These are phyloP conservation scores for Solanum piurae DNA, from an alignment of 257 asterid genomes.

Conservation along the genomic window DNA sequence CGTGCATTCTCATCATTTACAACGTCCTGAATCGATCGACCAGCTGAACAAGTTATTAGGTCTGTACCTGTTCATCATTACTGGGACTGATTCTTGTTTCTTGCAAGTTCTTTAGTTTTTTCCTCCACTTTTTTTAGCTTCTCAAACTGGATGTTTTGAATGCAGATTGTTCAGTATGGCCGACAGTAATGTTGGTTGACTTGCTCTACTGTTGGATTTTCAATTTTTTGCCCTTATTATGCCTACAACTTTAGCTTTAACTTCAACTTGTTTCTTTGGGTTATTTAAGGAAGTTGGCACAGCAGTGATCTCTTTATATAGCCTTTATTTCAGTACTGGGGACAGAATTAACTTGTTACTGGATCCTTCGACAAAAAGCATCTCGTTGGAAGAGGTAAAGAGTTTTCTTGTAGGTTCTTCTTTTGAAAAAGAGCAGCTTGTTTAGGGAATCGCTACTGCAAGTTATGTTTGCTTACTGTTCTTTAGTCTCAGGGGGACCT, in stretches of 20 bases:
- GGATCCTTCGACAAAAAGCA: constrained; percentile 37
- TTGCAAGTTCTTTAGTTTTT: background rate
- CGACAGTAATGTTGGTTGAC: background rate
- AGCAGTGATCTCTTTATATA: constrained; percentile 37
- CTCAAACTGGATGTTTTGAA: background rate
- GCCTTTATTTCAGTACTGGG: constrained; percentile 38
- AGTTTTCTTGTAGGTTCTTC: background rate
- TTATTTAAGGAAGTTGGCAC: constrained; percentile 40
- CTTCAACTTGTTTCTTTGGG: constrained; percentile 10
- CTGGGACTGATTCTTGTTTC: background rate
- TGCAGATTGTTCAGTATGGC: background rate
- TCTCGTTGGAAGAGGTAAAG: constrained; percentile 61
- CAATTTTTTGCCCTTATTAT: background rate
- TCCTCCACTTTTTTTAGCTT: background rate
- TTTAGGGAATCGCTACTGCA: background rate
- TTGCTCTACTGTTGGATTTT: background rate
- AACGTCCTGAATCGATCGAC: background rate
- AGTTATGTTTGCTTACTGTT: background rate
- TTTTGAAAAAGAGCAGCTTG: background rate
- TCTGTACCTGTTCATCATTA: background rate
- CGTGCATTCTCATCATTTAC: background rate
- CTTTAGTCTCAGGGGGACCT: constrained; percentile 44
- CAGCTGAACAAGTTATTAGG: background rate
- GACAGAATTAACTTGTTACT: constrained; percentile 42
- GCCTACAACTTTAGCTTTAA: background rate